These are phyloP conservation scores for Periglandula ipomoeae DNA, from an alignment of 2,329 filamentous ascomycete genomes.

Conservation along the genomic window DNA sequence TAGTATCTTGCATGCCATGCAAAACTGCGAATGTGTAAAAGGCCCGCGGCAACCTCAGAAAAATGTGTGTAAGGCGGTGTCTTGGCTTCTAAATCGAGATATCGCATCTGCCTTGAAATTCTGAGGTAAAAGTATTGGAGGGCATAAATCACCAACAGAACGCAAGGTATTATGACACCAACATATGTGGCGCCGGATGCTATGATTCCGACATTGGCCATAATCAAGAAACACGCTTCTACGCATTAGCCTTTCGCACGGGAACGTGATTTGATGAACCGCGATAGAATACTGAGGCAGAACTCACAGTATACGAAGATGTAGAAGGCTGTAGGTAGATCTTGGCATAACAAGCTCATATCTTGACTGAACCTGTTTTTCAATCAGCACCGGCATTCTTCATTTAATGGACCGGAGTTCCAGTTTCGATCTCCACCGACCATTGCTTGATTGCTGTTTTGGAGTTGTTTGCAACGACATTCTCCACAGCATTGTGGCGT, in stretches of 20 bases:
- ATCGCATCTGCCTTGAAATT: slow-evolving; percentile 21
- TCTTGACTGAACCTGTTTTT: slow-evolving; percentile 11
- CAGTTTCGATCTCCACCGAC: no score
- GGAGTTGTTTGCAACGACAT: no score
- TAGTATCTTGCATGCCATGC: slow-evolving; percentile 14
- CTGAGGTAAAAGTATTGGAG: slow-evolving; percentile 20
- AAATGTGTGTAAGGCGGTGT: slow-evolving; percentile 19
- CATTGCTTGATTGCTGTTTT: no score
- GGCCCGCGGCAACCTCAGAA: slow-evolving; percentile 14
- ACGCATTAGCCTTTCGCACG: background rate
- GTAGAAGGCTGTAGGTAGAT: slow-evolving; percentile 4
- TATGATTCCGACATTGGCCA: slow-evolving; percentile 23
- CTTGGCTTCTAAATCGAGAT: slow-evolving; percentile 20
- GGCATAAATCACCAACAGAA: slow-evolving; percentile 15
- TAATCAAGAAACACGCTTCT: background rate
- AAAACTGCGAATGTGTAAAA: slow-evolving; percentile 24
- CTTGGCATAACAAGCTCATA: slow-evolving; percentile 9
- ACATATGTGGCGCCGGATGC: slow-evolving; percentile 30
- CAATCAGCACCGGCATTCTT: no score
- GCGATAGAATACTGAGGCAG: no score
- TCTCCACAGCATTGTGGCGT: no score
- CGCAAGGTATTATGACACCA: slow-evolving; percentile 38
- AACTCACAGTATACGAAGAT: slow-evolving; percentile 2
- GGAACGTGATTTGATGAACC: background rate
- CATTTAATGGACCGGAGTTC: no score